These are phyloP conservation scores for Cordyceps cateniannulata DNA, from an alignment of 2,329 filamentous ascomycete species.

Conservation along the genomic window DNA sequence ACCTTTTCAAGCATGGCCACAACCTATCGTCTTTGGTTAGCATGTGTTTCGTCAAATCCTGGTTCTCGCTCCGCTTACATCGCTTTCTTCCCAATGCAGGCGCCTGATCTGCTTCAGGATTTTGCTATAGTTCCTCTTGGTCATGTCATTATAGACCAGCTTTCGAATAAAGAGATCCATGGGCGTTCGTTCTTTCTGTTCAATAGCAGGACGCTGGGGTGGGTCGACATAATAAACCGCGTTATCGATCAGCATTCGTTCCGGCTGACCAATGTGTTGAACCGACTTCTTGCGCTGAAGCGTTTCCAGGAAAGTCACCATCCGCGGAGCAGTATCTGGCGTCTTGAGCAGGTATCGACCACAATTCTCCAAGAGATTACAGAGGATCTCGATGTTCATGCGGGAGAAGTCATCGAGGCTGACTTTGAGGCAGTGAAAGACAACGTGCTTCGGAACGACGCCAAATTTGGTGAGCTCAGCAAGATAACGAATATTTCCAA, in stretches of 20 bases:
- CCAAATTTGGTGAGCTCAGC: conserved; percentile 97
- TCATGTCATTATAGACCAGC: conserved; percentile 88
- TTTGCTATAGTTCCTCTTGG: conserved; percentile 88
- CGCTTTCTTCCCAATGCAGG: conserved; percentile 93
- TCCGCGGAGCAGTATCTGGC: conserved; percentile 84
- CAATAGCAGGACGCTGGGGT: conserved; percentile 84
- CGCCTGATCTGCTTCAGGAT: conserved; percentile 90
- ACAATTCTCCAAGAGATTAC: conserved; percentile 92
- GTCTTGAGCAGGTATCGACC: conserved; percentile 90
- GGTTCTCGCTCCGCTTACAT: conserved; percentile 41
- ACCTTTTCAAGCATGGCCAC: conserved; percentile 77
- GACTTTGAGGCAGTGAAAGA: conserved; percentile 97
- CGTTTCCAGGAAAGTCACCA: conserved; percentile 90
- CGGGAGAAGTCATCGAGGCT: conserved; percentile 95
- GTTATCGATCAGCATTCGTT: conserved; percentile 97
- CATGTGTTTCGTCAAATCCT: not conserved
- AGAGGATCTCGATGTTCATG: conserved; percentile 99
- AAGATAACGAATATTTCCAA: conserved; percentile 94
- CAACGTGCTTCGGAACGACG: conserved; percentile 95
- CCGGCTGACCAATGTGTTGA: conserved; percentile 89
- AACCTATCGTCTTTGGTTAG: conserved; percentile 38
- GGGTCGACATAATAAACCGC: conserved; percentile 97
- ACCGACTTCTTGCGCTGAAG: conserved; percentile 93
- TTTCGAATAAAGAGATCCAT: conserved; percentile 91
- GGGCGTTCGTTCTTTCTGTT: conserved; percentile 92